phyloP scores from a whole-genome alignment of 352 stramenopile genomes.

The Globisporangium mamillatum region DNA sequence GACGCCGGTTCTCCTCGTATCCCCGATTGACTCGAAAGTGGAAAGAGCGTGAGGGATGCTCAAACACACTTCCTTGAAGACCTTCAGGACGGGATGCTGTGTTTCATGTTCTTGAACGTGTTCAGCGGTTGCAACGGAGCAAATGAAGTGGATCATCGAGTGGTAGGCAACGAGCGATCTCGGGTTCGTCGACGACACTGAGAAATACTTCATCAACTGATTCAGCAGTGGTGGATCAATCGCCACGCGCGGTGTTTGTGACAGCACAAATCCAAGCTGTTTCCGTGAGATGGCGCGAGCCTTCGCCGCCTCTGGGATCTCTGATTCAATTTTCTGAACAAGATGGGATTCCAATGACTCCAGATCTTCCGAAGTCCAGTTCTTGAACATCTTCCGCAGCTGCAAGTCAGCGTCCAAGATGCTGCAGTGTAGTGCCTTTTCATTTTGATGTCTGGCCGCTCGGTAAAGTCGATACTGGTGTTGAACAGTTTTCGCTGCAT shows the following conservation, averaged over 20 bases:
- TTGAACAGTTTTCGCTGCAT: slow-evolving; percentile 41
- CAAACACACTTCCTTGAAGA: slow-evolving; percentile 27
- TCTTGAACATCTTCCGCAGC: slow-evolving; percentile 36
- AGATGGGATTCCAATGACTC: slow-evolving; percentile 32
- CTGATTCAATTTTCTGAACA: slow-evolving; percentile 35
- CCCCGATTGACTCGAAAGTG: slow-evolving; percentile 39
- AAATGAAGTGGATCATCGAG: slow-evolving; percentile 48
- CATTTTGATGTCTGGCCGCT: slow-evolving; percentile 12
- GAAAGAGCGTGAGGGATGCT: slow-evolving; percentile 31
- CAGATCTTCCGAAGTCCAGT: slow-evolving; percentile 41
- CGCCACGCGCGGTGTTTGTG: slow-evolving; percentile 39
- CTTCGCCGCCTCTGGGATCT: slow-evolving; percentile 31
- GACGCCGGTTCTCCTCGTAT: slow-evolving; percentile 38
- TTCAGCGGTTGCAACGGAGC: slow-evolving; percentile 34
- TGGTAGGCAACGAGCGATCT: slow-evolving; percentile 32
- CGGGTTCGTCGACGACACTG: slow-evolving; percentile 14
- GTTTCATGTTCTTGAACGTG: slow-evolving; percentile 26
- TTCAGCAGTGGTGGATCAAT: slow-evolving; percentile 37
- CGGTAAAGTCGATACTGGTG: slow-evolving; percentile 39
- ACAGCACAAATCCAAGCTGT: slow-evolving; percentile 52
- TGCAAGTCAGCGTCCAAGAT: slow-evolving; percentile 36
- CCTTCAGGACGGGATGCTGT: slow-evolving; percentile 24
- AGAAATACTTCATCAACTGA: slow-evolving; percentile 47
- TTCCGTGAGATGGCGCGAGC: slow-evolving; percentile 35
- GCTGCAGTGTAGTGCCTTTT: slow-evolving; percentile 4